A percentile compares a stretch with the other conserved stretches of the same genome.
These are phyloP conservation scores for Penicillium sp. DNA, from an alignment of 2,329 filamentous ascomycete species.

Conservation along the genomic window DNA sequence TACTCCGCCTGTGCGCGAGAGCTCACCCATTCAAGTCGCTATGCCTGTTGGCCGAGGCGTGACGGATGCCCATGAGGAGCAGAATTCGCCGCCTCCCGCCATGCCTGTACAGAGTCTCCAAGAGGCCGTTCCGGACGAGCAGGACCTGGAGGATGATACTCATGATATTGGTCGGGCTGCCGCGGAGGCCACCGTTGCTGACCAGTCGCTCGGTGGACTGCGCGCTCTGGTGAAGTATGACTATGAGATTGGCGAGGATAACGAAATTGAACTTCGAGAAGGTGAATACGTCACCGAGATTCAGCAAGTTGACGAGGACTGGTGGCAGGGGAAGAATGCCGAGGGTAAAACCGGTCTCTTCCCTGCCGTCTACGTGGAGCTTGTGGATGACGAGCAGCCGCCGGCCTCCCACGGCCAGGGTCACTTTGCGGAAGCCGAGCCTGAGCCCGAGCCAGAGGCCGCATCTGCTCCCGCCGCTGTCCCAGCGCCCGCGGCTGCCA, in stretches of 20 bases:
- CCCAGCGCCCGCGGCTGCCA: constrained; percentile 28
- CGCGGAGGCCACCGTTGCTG: constrained; percentile 54
- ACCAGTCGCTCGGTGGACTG: constrained; percentile 54
- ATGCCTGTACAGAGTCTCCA: constrained; percentile 66
- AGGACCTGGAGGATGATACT: constrained; percentile 61
- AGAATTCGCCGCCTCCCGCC: constrained; percentile 38
- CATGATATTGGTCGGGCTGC: constrained; percentile 62
- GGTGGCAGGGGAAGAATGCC: constrained; percentile 95
- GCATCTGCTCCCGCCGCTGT: constrained; percentile 39
- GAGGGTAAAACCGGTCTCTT: constrained; percentile 85
- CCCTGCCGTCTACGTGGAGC: constrained; percentile 94
- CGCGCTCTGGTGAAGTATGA: constrained; percentile 85
- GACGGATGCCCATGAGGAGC: constrained; percentile 43
- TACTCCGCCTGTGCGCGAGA: constrained; percentile 51
- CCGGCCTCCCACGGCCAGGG: constrained; percentile 27
- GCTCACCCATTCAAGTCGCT: constrained; percentile 80
- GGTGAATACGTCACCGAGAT: constrained; percentile 87
- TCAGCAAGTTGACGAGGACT: constrained; percentile 96
- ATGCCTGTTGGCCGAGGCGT: constrained; percentile 73
- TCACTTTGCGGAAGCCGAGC: constrained; percentile 24
- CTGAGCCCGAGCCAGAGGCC: constrained; percentile 29
- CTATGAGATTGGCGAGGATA: constrained; percentile 96
- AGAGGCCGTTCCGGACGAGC: constrained; percentile 61
- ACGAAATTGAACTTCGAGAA: constrained; percentile 88
- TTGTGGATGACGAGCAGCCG: constrained; percentile 62